Base-by-base conservation (phyloP, 1,284 basidiomycete genomes). In the Kwoniella shivajii region DNA sequence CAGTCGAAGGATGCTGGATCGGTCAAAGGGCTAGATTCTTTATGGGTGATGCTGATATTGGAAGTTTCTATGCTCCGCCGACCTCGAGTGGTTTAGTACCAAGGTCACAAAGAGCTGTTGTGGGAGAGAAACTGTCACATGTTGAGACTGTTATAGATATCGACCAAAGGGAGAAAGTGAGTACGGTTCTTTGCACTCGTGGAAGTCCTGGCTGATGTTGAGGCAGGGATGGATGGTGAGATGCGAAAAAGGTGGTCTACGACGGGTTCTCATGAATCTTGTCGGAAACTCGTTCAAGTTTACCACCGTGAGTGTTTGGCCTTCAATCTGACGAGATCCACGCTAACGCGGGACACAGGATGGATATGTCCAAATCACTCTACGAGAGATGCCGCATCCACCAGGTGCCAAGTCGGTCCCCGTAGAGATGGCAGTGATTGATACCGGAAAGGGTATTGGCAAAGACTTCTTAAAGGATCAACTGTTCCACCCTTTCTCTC, bases 251-350 rank as follows among this genome's bases (percentile, higher is more conserved):
- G 92, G 90, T 37, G 94, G 94, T 20, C 87, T 97, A 57, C 85
- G 94, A 27, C 85, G 94, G 37, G 86, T 97, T 13, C 75, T 97
- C 62, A 96, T 97, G 92, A 98, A 98, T 73, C 78, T 98, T 36
- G 92, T 97, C 66, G 92, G 91, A 31, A 97, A 97, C 74, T 92
- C 92, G 68, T 80, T 95, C 63, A 96, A 96, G 78, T 96, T 95
- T 73, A 94, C 92, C 38, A 82, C 84, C 52, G 89, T 88, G 18
- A 47, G 68, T 22, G 7, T 2, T 18, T 13, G 10, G 14, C 24
- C 18, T 22, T 30, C 2, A 14, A 2, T 16, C 4, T 22, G 29
- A 2, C 13, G 26, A 80, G 50, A 20, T 24, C 44, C 46, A 37
- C 48, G 33, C 56, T 49, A 42, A 38, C 41, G 47, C 18, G 26